phyloP scores from a whole-genome alignment of 2,329 filamentous ascomycete genomes.

The Colletotrichum plurivorum region DNA sequence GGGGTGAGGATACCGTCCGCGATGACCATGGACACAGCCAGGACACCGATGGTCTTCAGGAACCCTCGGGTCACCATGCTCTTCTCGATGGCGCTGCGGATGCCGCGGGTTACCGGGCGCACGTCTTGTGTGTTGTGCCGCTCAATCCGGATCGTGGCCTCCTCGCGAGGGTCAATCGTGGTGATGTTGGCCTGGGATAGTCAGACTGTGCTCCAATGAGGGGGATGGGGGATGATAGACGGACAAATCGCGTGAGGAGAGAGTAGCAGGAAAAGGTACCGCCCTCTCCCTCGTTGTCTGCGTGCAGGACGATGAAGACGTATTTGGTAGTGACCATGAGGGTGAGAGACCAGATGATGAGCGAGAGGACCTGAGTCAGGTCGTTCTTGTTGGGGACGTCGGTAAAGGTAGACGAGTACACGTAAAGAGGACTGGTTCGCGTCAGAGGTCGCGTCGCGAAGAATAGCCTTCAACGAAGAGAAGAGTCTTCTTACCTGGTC shows the following conservation, averaged over 20 bases:
- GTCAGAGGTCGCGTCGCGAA: neutral
- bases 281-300: conserved; percentile 80
- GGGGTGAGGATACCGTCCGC: conserved; percentile 77
- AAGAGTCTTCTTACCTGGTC: conserved; percentile 46
- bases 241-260: conserved; percentile 71
- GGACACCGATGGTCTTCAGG: conserved; percentile 73
- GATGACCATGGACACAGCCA: conserved; percentile 79
- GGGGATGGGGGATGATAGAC: conserved; percentile 35
- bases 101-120: conserved; percentile 61
- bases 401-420: conserved; percentile 78
- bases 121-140: conserved; percentile 71
- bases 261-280: conserved; percentile 79
- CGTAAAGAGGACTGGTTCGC: conserved; percentile 72
- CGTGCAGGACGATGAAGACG: conserved; percentile 73
- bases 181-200: conserved; percentile 68
- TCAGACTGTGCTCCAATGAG: conserved; percentile 1
- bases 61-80: conserved; percentile 65
- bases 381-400: conserved; percentile 68
- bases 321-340: conserved; percentile 81
- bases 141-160: conserved; percentile 70
- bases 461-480: too few relatives aligned
- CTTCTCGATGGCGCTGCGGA: conserved; percentile 72
- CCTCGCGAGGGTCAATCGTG: conserved; percentile 69
- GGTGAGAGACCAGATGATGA: conserved; percentile 79
- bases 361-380: conserved; percentile 74